Conservation (phyloP, 2,329 filamentous ascomycete species). For the Neurospora sp. region DNA sequence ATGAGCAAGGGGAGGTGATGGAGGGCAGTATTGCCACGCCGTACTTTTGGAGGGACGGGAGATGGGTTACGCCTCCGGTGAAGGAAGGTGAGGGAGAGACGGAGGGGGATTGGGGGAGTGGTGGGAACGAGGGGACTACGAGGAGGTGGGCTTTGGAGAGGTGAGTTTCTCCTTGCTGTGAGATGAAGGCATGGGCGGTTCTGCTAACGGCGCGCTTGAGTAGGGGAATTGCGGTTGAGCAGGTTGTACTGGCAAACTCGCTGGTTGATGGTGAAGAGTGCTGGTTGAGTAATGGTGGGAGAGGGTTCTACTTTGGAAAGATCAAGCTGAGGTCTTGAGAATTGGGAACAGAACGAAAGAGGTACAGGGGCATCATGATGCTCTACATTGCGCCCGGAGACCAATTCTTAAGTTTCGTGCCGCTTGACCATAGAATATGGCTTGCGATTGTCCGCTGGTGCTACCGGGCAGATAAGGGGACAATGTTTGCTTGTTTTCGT, state of each 20-base stretch:
- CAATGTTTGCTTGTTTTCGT: background rate
- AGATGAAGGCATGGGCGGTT: background rate
- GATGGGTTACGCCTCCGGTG: constrained; percentile 76
- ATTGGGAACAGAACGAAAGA: too few species aligned
- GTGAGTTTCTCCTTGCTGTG: constrained; percentile 26
- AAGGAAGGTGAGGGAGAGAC: constrained; percentile 24
- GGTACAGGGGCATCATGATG: background rate
- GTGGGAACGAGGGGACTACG: constrained; percentile 75
- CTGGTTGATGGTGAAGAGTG: constrained; percentile 65
- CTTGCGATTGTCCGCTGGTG: background rate
- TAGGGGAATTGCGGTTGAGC: constrained; percentile 54
- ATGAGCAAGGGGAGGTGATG: constrained; percentile 57
- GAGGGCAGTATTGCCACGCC: constrained; percentile 77
- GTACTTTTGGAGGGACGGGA: constrained; percentile 63
- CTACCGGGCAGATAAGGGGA: background rate
- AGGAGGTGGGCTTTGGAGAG: constrained; percentile 72
- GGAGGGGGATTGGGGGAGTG: constrained; percentile 37
- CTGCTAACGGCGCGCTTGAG: background rate
- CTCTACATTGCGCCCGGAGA: background rate
- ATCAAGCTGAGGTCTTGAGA: constrained; percentile 20
- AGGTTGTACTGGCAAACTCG: constrained; percentile 46
- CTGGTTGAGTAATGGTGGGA: constrained; percentile 82
- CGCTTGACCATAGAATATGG: background rate
- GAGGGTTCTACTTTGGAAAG: constrained; percentile 57
- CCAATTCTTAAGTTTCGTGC: background rate